Percentiles rank a stretch among this genome's conserved stretches.
Conservation (phyloP, 2,329 filamentous ascomycete genomes). For the Laburnicola sp. region DNA sequence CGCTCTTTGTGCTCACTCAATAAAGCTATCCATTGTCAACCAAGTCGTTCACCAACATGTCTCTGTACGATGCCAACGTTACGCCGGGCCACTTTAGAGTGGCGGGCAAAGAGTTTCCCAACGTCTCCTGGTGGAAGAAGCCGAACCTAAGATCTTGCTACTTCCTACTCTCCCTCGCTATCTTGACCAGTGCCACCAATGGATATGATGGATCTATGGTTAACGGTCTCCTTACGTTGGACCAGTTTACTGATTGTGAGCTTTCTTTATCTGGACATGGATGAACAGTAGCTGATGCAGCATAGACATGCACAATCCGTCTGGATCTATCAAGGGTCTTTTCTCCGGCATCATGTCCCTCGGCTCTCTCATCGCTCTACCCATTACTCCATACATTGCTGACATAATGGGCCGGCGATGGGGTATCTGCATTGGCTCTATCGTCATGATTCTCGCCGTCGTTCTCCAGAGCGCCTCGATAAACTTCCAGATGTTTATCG, state of each 20-base stretch:
- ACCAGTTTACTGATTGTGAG: conserved; percentile 28
- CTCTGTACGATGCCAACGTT: conserved; percentile 11
- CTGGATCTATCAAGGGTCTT: conserved; percentile 32
- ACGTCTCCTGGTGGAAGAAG: conserved; percentile 20
- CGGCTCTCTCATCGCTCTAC: conserved; percentile 28
- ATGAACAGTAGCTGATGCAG: neutral
- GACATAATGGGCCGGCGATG: conserved; percentile 30
- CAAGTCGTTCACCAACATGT: conserved; percentile 5
- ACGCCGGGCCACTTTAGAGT: conserved; percentile 23
- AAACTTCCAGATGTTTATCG: conserved; percentile 35
- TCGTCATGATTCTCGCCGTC: conserved; percentile 33
- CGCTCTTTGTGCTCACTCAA: neutral
- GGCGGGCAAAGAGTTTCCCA: conserved; percentile 19
- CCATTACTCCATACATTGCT: conserved; percentile 29
- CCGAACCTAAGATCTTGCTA: conserved; percentile 21
- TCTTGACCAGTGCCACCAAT: conserved; percentile 25
- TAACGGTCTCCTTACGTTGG: conserved; percentile 29
- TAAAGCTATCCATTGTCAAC: neutral
- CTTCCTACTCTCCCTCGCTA: conserved; percentile 24
- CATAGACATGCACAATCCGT: conserved; percentile 27
- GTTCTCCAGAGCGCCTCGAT: conserved; percentile 28
- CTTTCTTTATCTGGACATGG: neutral
- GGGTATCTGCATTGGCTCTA: conserved; percentile 33
- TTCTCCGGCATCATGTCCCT: conserved; percentile 32
- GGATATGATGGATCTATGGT: conserved; percentile 28